A percentile compares a stretch with the other conserved stretches of the same genome.
These are phyloP conservation scores for Rhododendron vialii DNA, from an alignment of 148 eudicot species.

Conservation along the genomic window DNA sequence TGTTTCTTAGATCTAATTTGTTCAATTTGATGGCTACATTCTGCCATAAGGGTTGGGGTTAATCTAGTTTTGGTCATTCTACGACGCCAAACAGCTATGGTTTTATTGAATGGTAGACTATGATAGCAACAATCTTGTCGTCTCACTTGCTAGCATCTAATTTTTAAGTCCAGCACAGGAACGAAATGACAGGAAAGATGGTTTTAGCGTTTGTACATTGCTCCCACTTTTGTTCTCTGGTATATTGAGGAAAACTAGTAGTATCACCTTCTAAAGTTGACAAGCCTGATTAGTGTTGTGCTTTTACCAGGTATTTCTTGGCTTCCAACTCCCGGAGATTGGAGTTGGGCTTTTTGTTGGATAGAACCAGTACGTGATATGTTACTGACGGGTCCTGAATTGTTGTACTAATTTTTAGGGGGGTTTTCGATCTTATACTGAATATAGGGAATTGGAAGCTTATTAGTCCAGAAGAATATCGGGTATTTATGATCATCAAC, in stretches of 20 bases:
- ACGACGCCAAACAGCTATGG: not conserved
- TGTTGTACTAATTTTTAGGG: not conserved
- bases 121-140: not conserved
- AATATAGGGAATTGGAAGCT: not conserved
- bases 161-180: not conserved
- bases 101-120: not conserved
- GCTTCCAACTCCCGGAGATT: not conserved
- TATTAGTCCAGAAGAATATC: not conserved
- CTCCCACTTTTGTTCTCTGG: not conserved
- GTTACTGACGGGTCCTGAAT: not conserved
- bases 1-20: not conserved
- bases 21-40: not conserved
- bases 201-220: not conserved
- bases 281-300: not conserved
- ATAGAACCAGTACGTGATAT: not conserved
- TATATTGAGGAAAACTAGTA: not conserved
- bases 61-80: not conserved
- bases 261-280: not conserved
- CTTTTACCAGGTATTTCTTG: not conserved
- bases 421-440: not conserved
- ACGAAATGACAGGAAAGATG: not conserved
- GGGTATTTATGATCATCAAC: not conserved
- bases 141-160: not conserved
- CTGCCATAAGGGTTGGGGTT: not conserved
- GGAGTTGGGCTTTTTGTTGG: not conserved